These are phyloP conservation scores for Trametes polyzona DNA, from an alignment of 1,284 basidiomycete species.

Conservation along the genomic window DNA sequence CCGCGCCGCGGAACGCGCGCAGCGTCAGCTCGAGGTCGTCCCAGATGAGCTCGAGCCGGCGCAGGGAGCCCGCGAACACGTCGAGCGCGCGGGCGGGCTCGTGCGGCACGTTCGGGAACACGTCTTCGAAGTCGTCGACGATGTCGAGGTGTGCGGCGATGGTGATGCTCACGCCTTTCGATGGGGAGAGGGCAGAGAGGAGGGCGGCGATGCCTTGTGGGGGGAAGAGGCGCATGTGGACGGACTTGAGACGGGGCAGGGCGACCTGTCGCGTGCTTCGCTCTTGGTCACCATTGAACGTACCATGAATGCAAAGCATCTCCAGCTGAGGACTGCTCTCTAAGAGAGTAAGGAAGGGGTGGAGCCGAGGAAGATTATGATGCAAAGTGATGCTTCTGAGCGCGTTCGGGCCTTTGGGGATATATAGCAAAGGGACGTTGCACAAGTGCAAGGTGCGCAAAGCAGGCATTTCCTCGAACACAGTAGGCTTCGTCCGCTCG, in stretches of 20 bases:
- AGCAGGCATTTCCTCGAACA: background rate
- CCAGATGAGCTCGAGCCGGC: constrained; percentile 4
- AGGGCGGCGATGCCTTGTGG: background rate
- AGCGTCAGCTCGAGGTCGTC: background rate
- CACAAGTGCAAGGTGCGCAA: background rate
- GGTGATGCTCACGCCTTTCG: background rate
- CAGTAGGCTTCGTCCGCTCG: background rate
- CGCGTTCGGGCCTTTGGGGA: background rate
- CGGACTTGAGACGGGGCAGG: background rate
- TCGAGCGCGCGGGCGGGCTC: background rate
- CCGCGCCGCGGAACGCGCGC: constrained; percentile 1
- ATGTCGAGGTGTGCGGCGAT: background rate
- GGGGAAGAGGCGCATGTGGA: background rate
- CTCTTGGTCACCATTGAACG: background rate
- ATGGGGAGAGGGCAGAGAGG: background rate
- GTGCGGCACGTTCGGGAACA: background rate
- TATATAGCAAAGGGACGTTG: background rate
- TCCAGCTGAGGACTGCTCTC: background rate
- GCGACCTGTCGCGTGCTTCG: background rate
- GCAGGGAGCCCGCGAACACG: background rate
- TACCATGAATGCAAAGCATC: background rate
- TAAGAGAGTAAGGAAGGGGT: background rate
- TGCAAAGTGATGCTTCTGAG: background rate
- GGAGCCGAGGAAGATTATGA: background rate
- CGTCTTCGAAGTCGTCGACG: background rate